A percentile compares a stretch with the other conserved stretches of the same genome.
Evolutionary conservation across 2,329 filamentous ascomycete genomes (phyloP).

Genomic region (Talaromyces amestolkiae): DNA sequence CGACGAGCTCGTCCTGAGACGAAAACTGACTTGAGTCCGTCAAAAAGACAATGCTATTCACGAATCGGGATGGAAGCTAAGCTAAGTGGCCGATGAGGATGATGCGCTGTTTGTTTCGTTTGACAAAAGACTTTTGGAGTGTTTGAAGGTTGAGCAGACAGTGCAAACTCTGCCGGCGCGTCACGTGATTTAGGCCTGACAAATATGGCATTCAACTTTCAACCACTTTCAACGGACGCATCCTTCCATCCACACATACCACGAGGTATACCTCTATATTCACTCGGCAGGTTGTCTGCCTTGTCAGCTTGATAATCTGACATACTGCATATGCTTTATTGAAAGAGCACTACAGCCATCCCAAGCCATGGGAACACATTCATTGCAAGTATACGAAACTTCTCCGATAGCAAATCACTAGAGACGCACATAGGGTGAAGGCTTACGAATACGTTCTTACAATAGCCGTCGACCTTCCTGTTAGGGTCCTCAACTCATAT

Average conservation of each 20-base stretch:
- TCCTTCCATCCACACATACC: not conserved
- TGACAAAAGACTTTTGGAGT: constrained; percentile 29
- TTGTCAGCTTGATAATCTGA: too few relatives aligned
- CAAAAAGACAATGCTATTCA: not conserved
- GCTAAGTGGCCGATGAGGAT: constrained; percentile 8
- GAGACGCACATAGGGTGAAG: too few relatives aligned
- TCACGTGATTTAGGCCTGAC: not conserved
- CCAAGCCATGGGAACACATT: too few relatives aligned
- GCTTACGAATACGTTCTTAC: too few relatives aligned
- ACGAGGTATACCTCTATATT: too few relatives aligned
- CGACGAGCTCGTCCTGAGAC: not conserved
- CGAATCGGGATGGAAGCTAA: not conserved
- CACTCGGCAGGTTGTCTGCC: too few relatives aligned
- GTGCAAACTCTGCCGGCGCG: constrained; percentile 33
- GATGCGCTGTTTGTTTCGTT: constrained; percentile 22
- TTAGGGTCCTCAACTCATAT: too few relatives aligned
- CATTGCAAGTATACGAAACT: too few relatives aligned
- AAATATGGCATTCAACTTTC: not conserved
- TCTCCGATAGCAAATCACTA: too few relatives aligned
- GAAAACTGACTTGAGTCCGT: not conserved
- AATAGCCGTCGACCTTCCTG: too few relatives aligned
- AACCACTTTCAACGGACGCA: not conserved
- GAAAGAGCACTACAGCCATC: too few relatives aligned
- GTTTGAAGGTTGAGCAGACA: constrained; percentile 43
- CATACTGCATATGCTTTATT: too few relatives aligned